Evolutionary conservation across 75 land plant genomes (phyloP).

Genomic region (Isoetes taiwanensis): DNA sequence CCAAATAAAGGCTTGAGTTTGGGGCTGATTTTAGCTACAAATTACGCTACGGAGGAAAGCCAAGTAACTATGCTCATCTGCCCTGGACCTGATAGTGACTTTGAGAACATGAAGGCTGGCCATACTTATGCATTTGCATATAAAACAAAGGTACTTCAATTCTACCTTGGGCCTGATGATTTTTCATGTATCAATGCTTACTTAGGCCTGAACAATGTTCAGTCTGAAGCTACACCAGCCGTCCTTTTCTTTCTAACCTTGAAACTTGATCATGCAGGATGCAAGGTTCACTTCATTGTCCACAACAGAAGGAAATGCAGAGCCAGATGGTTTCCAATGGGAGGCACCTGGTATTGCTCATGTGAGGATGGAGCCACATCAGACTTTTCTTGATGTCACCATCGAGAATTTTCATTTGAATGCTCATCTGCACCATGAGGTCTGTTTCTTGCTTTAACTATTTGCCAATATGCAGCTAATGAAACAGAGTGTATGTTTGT

Average conservation of each 20-base stretch:
- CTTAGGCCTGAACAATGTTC: too few species aligned
- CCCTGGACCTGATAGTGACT: not conserved
- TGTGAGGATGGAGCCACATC: constrained; percentile 15
- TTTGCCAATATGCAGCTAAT: too few species aligned
- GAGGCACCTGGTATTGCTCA: constrained; percentile 23
- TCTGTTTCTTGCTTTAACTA: not conserved
- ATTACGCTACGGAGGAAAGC: constrained; percentile 31
- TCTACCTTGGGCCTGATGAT: too few species aligned
- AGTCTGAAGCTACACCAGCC: not conserved
- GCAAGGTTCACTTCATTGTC: constrained; percentile 12
- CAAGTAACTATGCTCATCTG: constrained; percentile 21
- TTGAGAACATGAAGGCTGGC: not conserved
- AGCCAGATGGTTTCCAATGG: constrained; percentile 29
- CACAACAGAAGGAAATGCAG: not conserved
- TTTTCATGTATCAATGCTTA: too few species aligned
- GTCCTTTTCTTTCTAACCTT: too few species aligned
- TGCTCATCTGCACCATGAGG: constrained; percentile 24
- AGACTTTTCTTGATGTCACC: constrained; percentile 17
- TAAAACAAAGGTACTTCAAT: constrained; percentile 11
- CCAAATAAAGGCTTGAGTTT: constrained; percentile 11
- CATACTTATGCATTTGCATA: constrained; percentile 14
- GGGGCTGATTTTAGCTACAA: constrained; percentile 29
- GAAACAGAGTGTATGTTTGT: too few species aligned
- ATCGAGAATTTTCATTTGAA: constrained; percentile 24
- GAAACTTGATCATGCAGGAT: too few species aligned